Conservation (phyloP, 23 red algal species). For the Cyanidiococcus yangmingshanensis region DNA sequence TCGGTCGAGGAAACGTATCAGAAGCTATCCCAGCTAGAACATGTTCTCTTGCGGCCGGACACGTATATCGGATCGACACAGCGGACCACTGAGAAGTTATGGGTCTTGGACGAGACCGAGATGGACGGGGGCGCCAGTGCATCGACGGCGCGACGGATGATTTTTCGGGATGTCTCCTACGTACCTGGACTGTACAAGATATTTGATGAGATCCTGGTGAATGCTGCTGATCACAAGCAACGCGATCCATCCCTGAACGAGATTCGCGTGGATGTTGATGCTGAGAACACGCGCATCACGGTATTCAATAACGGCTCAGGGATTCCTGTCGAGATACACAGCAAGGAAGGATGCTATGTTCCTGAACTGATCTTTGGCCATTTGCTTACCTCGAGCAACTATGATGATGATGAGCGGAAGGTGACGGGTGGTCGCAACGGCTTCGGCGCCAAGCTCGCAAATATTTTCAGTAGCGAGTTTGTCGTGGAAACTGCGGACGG, state of each 20-base stretch:
- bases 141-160: background rate
- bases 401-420: constrained; percentile 27
- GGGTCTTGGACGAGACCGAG: constrained; percentile 16
- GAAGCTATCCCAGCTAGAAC: constrained; percentile 29
- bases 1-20: constrained; percentile 32
- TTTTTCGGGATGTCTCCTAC: constrained; percentile 20
- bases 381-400: constrained; percentile 31
- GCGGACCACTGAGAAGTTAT: constrained; percentile 11
- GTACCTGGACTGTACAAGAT: constrained; percentile 33
- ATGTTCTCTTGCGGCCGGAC: constrained; percentile 30
- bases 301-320: constrained; percentile 33
- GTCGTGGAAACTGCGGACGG: constrained; percentile 36
- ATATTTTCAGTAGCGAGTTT: constrained; percentile 27
- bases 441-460: constrained; percentile 29
- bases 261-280: constrained; percentile 22
- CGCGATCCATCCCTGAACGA: constrained; percentile 20
- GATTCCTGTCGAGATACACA: constrained; percentile 27
- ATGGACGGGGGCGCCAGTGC: background rate
- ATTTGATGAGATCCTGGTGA: constrained; percentile 33
- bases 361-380: constrained; percentile 33
- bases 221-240: constrained; percentile 33
- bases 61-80: constrained; percentile 28
- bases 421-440: constrained; percentile 28
- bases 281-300: constrained; percentile 25
- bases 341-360: constrained; percentile 25